Percentiles rank a stretch among this genome's conserved stretches.
These are phyloP conservation scores for Inosperma sp. DNA, from an alignment of 768 basidiomycete species.

Conservation along the genomic window DNA sequence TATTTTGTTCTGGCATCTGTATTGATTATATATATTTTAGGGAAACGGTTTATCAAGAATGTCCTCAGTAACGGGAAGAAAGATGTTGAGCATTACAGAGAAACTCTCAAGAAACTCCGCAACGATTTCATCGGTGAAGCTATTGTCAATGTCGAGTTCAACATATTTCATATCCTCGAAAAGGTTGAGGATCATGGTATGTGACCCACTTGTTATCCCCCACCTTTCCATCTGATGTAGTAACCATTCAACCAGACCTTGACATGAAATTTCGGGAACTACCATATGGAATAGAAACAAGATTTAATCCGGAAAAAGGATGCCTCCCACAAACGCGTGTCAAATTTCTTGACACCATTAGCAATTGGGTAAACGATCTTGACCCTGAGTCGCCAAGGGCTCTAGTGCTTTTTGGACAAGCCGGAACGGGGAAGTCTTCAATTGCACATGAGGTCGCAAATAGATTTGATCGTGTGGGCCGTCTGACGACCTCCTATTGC, in stretches of 20 bases:
- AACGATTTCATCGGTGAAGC: background rate
- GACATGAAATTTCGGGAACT: background rate
- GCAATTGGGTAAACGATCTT: constrained; percentile 20
- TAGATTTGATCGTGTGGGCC: constrained; percentile 12
- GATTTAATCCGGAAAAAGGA: background rate
- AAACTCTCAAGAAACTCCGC: background rate
- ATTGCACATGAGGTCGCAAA: constrained; percentile 32
- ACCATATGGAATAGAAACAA: background rate
- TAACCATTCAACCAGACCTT: background rate
- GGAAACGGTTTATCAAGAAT: constrained; percentile 4
- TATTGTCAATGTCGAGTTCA: background rate
- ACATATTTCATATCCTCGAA: constrained; percentile 3
- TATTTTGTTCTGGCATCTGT: background rate
- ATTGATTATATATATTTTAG: background rate
- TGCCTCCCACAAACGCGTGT: constrained; percentile 16
- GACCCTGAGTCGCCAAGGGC: constrained; percentile 9
- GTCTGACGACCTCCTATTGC: constrained; percentile 32
- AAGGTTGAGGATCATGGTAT: background rate
- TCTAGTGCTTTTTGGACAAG: constrained; percentile 28
- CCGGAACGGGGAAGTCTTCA: constrained; percentile 37
- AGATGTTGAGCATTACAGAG: background rate
- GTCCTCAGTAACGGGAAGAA: background rate
- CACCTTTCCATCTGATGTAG: background rate
- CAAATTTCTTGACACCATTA: constrained; percentile 22
- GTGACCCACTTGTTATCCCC: background rate